A percentile compares a stretch with the other conserved stretches of the same genome.
Evolutionary conservation across 2,329 filamentous ascomycete genomes (phyloP).

Genomic region (Diaporthe citri): DNA sequence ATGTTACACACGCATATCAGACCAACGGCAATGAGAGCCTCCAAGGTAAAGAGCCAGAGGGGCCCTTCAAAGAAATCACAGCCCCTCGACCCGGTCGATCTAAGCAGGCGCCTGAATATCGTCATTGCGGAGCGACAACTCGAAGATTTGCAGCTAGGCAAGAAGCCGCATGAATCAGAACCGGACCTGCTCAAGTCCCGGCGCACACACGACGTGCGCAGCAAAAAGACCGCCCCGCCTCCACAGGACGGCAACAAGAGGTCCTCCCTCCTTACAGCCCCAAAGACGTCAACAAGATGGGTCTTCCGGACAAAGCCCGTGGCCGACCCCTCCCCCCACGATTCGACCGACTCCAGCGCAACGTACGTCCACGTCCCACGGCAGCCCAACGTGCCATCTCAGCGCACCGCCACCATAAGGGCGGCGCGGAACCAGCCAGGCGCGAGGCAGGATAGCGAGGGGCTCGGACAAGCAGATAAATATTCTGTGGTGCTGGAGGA

Average conservation of each 20-base stretch:
- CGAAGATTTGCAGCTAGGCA: slow-evolving; percentile 2
- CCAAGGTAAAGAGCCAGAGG: not conserved
- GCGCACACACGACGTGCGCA: slow-evolving; percentile 8
- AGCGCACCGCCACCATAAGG: not conserved
- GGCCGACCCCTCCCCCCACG: not conserved
- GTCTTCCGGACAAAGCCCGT: slow-evolving; percentile 11
- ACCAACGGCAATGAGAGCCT: slow-evolving; percentile 2
- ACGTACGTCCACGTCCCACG: not conserved
- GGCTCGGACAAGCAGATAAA: not conserved
- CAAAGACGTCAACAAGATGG: slow-evolving; percentile 12
- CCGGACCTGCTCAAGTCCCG: not conserved
- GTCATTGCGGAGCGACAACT: slow-evolving; percentile 20
- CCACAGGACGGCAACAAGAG: not conserved
- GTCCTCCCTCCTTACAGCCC: not conserved
- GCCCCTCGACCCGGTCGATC: slow-evolving; percentile 23
- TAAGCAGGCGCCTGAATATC: slow-evolving; percentile 27
- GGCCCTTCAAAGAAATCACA: not conserved
- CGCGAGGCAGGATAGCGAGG: not conserved
- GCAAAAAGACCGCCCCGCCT: not conserved
- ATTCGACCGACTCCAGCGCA: not conserved
- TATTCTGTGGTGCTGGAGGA: slow-evolving; percentile 23
- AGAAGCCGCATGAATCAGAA: not conserved
- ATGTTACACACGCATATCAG: slow-evolving; percentile 17
- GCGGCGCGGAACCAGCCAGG: not conserved
- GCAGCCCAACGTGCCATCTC: slow-evolving; percentile 1